phyloP scores from a whole-genome alignment of 768 basidiomycete species.

The Phlebiopsis flavidoalba region DNA sequence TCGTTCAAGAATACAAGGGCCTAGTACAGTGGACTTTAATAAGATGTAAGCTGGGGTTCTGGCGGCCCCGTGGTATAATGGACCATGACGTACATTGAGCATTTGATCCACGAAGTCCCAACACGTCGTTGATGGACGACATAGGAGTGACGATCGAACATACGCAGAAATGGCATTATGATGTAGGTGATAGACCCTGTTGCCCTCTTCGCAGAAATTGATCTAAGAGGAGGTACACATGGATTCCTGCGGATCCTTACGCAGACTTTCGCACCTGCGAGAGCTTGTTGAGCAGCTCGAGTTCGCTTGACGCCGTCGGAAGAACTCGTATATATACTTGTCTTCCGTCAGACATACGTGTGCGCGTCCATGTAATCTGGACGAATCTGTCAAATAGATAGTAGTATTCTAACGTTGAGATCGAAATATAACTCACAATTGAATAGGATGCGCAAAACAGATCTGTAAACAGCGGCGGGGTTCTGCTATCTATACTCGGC shows the following conservation, averaged over 20 bases:
- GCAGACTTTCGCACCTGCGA: conserved; percentile 7
- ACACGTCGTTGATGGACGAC: conserved; percentile 13
- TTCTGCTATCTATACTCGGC: too few species aligned
- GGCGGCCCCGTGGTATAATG: not conserved
- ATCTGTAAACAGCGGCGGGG: not conserved
- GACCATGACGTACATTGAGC: conserved; percentile 13
- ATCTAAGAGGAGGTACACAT: conserved; percentile 17
- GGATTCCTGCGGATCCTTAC: conserved; percentile 15
- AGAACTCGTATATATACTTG: conserved; percentile 16
- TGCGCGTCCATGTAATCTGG: conserved; percentile 14
- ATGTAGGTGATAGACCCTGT: conserved; percentile 7
- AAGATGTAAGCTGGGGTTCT: too few species aligned
- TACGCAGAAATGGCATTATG: conserved; percentile 19
- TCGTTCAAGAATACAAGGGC: conserved; percentile 19
- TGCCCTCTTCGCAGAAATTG: not conserved
- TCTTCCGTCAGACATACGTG: conserved; percentile 13
- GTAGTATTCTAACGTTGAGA: not conserved
- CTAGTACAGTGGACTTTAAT: too few species aligned
- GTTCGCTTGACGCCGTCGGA: not conserved
- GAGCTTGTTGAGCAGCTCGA: conserved; percentile 7
- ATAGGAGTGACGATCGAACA: conserved; percentile 13
- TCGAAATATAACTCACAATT: not conserved
- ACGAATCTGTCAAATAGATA: not conserved
- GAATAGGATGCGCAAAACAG: not conserved
- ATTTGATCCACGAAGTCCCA: conserved; percentile 17